phyloP scores from a whole-genome alignment of 192 early-diverging fungal species.

The Podila minutissima region DNA sequence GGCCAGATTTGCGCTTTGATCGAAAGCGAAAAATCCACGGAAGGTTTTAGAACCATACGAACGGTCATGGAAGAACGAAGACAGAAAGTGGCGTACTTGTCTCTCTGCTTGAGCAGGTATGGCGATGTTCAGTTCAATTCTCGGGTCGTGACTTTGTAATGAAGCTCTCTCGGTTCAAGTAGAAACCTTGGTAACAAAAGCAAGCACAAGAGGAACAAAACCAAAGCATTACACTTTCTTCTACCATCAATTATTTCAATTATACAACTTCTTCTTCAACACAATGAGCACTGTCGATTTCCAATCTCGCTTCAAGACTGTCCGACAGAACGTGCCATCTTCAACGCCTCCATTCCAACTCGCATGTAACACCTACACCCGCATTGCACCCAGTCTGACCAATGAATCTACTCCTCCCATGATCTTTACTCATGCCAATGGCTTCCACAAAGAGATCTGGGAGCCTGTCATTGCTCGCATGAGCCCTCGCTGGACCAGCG shows the following conservation, averaged over 20 bases:
- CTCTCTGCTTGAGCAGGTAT: too few relatives aligned
- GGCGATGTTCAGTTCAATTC: too few relatives aligned
- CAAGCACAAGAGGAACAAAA: too few relatives aligned
- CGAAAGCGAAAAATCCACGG: too few relatives aligned
- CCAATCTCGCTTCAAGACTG: slow-evolving; percentile 22
- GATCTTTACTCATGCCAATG: slow-evolving; percentile 67
- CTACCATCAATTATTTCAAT: not conserved
- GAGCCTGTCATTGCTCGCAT: slow-evolving; percentile 58
- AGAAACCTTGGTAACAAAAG: too few relatives aligned
- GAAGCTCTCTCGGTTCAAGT: too few relatives aligned
- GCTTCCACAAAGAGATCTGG: slow-evolving; percentile 68
- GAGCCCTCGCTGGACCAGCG: slow-evolving; percentile 21
- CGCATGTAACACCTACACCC: slow-evolving; percentile 35
- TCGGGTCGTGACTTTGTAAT: too few relatives aligned
- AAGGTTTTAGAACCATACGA: too few relatives aligned
- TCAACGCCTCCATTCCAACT: slow-evolving; percentile 21
- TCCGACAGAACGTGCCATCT: slow-evolving; percentile 14
- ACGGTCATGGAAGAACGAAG: too few relatives aligned
- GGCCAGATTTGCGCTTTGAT: not conserved
- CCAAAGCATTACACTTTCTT: not conserved
- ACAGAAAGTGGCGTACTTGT: too few relatives aligned
- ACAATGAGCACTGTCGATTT: slow-evolving; percentile 5
- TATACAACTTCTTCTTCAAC: not conserved
- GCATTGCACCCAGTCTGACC: not conserved
- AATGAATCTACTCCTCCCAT: slow-evolving; percentile 21